Base-by-base conservation (phyloP, 495 filamentous ascomycete species). In the Neurospora sublineolata region DNA sequence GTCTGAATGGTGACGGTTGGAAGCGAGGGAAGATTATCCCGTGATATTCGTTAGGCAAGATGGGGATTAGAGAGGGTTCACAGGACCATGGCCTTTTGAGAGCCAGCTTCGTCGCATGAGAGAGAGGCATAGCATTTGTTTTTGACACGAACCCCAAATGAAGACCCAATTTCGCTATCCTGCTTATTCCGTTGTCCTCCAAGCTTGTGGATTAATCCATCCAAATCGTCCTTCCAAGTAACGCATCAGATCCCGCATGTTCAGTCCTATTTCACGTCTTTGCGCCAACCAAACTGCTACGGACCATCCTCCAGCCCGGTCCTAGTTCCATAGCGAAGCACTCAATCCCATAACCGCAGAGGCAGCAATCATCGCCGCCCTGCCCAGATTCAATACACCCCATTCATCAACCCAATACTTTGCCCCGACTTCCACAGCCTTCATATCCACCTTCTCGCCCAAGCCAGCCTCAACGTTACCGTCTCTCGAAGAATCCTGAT, bases 351-450 rank as follows among this genome's bases (percentile, higher is more conserved):
- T 69, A 10, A 70, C 69, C 37, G 73, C 70, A 14, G 67, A 72
- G 27, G 40, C 37, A 33, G 44, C 64, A 52, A 81, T 60, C 75
- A 85, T 71, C 41, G 76, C 69, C 12, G 80, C 76, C 73, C 86
- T 76, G 8, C 79, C 84, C 60, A 88, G 67, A 76, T 89, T 89
- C 76, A 87, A 69, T 69, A 79, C 79, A n/a, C 79, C 87, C 87
- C 87, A 90, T 69, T 75, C 75, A 77, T 88, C 85, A 2, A 90
- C 77, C 74, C 89, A 73, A 38, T 76, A 79, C 74, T 86, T 82
- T 38, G 82, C 77, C 2, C 79, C 79, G 73, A 84, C 82, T 39
- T 80, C 80, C 68, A 77, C 74, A 46, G 74, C 46, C 4, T 78
- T 46, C n/a, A 79, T 77, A 5, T 71, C 71, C 70, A 83, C 82